A percentile compares a stretch with the other conserved stretches of the same genome.
These are phyloP conservation scores for Diaporthe humulicola DNA, from an alignment of 2,329 filamentous ascomycete species.

Conservation along the genomic window DNA sequence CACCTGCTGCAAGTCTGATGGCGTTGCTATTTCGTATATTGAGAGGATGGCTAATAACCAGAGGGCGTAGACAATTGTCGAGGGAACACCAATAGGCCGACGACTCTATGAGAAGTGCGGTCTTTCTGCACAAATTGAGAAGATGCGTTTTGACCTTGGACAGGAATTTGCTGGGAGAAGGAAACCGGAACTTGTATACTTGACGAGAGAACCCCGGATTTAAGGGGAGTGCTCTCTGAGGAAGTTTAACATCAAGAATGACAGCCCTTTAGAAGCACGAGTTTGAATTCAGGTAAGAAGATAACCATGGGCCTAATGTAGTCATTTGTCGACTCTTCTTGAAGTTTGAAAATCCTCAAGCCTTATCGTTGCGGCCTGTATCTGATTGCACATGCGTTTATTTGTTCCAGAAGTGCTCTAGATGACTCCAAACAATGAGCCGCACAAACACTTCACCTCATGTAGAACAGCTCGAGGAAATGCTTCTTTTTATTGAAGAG, in stretches of 20 bases:
- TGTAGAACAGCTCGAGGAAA: neutral
- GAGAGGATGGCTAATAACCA: neutral
- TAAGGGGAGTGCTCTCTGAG: neutral
- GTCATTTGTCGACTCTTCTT: neutral
- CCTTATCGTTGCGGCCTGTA: too few relatives aligned
- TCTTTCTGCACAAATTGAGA: neutral
- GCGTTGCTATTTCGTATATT: too few relatives aligned
- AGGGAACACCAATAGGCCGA: slow-evolving; percentile 4
- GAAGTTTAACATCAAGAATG: neutral
- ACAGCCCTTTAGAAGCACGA: neutral
- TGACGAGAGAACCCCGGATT: neutral
- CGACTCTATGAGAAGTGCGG: neutral
- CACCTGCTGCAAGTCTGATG: too few relatives aligned
- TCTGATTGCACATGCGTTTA: neutral
- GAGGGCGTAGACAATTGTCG: neutral
- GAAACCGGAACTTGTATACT: neutral
- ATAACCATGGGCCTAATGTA: neutral
- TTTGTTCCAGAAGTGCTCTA: neutral
- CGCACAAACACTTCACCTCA: fast-evolving
- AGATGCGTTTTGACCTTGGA: slow-evolving; percentile 9
- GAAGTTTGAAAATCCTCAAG: neutral
- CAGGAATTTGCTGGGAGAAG: neutral
- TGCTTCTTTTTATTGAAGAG: neutral
- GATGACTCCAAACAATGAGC: too few relatives aligned
- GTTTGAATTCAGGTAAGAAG: neutral